Conservation (phyloP, 331 rosid species). For the Malus hybrid region DNA sequence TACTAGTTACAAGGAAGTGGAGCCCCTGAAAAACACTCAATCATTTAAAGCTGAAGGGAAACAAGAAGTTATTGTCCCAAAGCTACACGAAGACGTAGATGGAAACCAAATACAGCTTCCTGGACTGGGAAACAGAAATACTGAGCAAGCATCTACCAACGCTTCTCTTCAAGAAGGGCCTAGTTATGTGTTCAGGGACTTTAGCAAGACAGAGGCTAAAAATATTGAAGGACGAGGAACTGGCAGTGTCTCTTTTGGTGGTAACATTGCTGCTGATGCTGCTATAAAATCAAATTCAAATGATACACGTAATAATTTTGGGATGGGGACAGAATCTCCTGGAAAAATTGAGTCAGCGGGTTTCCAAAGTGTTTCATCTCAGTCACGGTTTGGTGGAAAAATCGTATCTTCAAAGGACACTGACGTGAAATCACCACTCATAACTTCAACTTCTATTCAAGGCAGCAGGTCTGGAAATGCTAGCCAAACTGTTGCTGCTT, state of each 20-base stretch:
- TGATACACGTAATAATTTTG: slow-evolving; percentile 18
- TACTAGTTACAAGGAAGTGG: too few species aligned
- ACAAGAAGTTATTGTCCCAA: slow-evolving; percentile 19
- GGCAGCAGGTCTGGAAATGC: slow-evolving; percentile 26
- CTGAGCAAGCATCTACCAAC: slow-evolving; percentile 14
- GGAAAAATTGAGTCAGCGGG: slow-evolving; percentile 24
- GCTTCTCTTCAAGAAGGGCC: slow-evolving; percentile 16
- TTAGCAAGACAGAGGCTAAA: slow-evolving; percentile 20
- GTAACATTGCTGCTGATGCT: slow-evolving; percentile 12
- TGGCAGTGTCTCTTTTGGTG: slow-evolving; percentile 18
- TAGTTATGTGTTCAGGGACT: slow-evolving; percentile 4
- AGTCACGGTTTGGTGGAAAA: slow-evolving; percentile 24
- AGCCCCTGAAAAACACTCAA: too few species aligned
- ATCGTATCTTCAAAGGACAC: slow-evolving; percentile 15
- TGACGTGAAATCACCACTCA: slow-evolving; percentile 20
- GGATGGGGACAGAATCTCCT: slow-evolving; percentile 16
- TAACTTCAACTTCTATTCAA: slow-evolving; percentile 26
- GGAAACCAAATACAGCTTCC: slow-evolving; percentile 14
- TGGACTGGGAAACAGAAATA: slow-evolving; percentile 8
- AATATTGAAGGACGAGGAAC: slow-evolving; percentile 22
- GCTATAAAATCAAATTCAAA: slow-evolving; percentile 29
- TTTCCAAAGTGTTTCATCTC: slow-evolving; percentile 30
- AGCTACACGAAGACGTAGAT: slow-evolving; percentile 4
- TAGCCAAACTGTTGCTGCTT: slow-evolving; percentile 18
- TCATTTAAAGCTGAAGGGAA: background rate